Base-by-base conservation (phyloP, 1,139 yeast species). In the Diutina siamensis region DNA sequence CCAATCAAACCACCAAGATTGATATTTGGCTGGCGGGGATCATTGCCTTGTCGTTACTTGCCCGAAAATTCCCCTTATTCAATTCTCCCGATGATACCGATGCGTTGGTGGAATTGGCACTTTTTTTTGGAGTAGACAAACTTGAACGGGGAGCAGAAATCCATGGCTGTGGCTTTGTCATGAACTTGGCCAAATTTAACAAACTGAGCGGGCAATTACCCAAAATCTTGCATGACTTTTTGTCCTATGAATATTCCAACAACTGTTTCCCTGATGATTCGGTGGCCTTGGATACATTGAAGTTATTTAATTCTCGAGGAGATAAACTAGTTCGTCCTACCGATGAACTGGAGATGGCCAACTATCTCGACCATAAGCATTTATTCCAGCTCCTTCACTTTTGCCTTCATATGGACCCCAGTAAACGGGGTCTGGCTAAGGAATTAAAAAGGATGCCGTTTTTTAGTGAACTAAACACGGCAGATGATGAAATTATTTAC, bases 21-120 rank as follows among this genome's bases (percentile, higher is more conserved):
- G 97, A 88, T 61, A 76, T 87, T 15, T 88, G 97, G 97, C 82
- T 95, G 2, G 94, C 89, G 0, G 97, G 97, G 2, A 86, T 88
- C 3, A 83, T 87, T 52, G 74, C 88, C 27, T 66, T 88, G 48
- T 82, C 94, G 44, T 67, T 88, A 46, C 60, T 88, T 34, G 60
- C 84, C 1, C 65, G 89, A 50, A 71, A 92, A 52, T 87, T 87
- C 60, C 96, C 97, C 1, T 76, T 89, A 52, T 86, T 88, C 65
- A 85, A 82, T 56, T 86, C 96, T 2, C 79, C 85, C 2, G 97
- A 92, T 62, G 98, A 92, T 58, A 78, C 83, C 1, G 97, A 92
- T 57, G 96, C 98, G 0, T 62, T 92, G 45, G 72, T 88, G 35
- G 99, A 92, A 59, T 67, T 89, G 44, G 80, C 95, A 0, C 68